Conservation (phyloP, 192 early-diverging fungal genomes). For the Gryganskiella cystojenkinii region DNA sequence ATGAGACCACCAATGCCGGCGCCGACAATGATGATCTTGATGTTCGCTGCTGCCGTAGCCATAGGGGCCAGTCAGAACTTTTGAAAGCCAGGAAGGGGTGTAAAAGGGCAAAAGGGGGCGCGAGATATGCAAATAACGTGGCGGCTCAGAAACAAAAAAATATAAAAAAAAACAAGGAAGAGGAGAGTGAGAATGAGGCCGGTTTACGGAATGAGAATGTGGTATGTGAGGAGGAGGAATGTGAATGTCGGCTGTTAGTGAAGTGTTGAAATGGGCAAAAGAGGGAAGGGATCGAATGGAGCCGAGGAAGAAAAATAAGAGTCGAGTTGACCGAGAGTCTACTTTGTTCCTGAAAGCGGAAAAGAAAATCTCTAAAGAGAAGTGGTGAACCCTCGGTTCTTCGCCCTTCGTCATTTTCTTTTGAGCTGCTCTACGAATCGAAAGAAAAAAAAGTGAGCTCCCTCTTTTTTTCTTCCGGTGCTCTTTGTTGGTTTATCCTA, state of each 20-base stretch:
- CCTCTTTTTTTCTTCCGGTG: not conserved
- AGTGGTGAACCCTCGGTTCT: not conserved
- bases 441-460: too few species aligned
- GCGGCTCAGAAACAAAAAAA: not conserved
- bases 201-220: not conserved
- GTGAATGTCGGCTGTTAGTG: too few species aligned
- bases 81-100: not conserved
- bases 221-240: too few species aligned
- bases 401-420: not conserved
- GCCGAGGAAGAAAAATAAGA: not conserved
- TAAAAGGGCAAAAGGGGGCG: not conserved
- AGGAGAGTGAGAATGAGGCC: not conserved
- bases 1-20: constrained; percentile 32
- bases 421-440: not conserved
- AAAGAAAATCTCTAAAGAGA: not conserved
- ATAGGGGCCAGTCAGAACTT: not conserved
- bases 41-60: not conserved
- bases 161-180: not conserved
- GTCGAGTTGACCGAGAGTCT: too few species aligned
- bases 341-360: too few species aligned
- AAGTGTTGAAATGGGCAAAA: too few species aligned
- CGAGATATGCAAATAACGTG: not conserved
- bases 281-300: too few species aligned
- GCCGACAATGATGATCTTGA: constrained; percentile 19
- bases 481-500: not conserved